Evolutionary conservation across 805 yeast species (phyloP).

Genomic region (Lipomyces orientalis): DNA sequence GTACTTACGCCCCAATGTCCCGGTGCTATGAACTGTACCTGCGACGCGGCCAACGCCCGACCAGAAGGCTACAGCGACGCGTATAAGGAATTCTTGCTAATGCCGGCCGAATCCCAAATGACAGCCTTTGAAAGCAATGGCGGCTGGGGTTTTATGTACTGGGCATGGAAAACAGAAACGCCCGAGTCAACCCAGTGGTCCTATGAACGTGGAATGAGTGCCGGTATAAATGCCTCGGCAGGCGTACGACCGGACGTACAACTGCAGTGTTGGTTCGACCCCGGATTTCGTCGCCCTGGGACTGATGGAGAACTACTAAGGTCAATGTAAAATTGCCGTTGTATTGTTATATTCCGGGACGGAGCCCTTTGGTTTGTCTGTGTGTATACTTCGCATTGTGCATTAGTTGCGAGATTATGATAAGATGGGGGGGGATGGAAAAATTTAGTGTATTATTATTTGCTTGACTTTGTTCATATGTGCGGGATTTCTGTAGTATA

Average conservation of each 20-base stretch:
- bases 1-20: conserved; percentile 41
- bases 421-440: no score
- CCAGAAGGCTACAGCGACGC: conserved; percentile 59
- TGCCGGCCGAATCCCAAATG: conserved; percentile 79
- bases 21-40: conserved; percentile 60
- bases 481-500: no score
- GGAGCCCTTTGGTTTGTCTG: no score
- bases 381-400: no score
- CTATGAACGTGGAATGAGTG: conserved; percentile 42
- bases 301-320: conserved; percentile 41
- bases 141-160: conserved; percentile 76
- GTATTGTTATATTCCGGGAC: neutral
- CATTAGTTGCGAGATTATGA: no score
- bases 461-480: no score
- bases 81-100: conserved; percentile 61
- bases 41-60: conserved; percentile 50
- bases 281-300: conserved; percentile 43
- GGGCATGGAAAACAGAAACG: conserved; percentile 86
- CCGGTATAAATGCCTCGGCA: conserved; percentile 43
- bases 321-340: neutral
- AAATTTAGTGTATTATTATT: no score
- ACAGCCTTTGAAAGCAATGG: conserved; percentile 71
- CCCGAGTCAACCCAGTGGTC: conserved; percentile 45
- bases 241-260: conserved; percentile 41
- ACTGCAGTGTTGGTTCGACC: conserved; percentile 35